A percentile compares a stretch with the other conserved stretches of the same genome.
Evolutionary conservation across 352 stramenopile genomes (phyloP).

Genomic region (Globisporangium iwayamae): DNA sequence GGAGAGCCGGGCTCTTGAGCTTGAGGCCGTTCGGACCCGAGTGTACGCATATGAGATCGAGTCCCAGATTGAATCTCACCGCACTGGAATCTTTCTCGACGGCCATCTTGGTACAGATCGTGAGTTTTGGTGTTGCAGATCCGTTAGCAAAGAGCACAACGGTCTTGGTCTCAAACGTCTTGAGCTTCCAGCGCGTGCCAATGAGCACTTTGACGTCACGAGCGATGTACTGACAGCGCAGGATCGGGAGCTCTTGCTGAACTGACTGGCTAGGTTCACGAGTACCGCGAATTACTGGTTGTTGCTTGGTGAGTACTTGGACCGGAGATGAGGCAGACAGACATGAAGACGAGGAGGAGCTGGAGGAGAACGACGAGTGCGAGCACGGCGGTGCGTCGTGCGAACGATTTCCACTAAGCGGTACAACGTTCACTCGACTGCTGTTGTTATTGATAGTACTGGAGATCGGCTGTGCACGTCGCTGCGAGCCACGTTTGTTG

Average conservation of each 20-base stretch:
- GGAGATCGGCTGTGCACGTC: background rate
- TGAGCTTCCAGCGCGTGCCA: slow-evolving; percentile 44
- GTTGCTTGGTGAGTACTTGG: slow-evolving; percentile 4
- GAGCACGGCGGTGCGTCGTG: background rate
- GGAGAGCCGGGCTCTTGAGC: slow-evolving; percentile 28
- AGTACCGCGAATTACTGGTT: background rate
- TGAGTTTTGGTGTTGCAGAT: slow-evolving; percentile 12
- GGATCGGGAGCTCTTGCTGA: slow-evolving; percentile 30
- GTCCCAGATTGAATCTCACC: slow-evolving; percentile 23
- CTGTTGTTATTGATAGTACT: background rate
- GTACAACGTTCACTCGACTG: background rate
- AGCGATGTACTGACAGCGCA: slow-evolving; percentile 48
- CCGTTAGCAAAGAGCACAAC: slow-evolving; percentile 17
- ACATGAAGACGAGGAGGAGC: background rate
- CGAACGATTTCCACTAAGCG: background rate
- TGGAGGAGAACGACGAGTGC: background rate
- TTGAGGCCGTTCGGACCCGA: slow-evolving; percentile 27
- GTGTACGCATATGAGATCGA: slow-evolving; percentile 30
- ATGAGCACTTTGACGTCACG: slow-evolving; percentile 40
- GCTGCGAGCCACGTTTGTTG: background rate
- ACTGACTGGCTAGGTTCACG: background rate
- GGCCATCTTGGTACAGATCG: slow-evolving; percentile 21
- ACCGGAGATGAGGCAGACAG: slow-evolving; percentile 1
- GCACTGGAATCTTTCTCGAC: slow-evolving; percentile 9
- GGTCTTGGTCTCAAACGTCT: slow-evolving; percentile 38